Percentiles rank a stretch among this genome's conserved stretches.
Conservation (phyloP, 2,329 filamentous ascomycete genomes). For the Diaporthe amygdali region DNA sequence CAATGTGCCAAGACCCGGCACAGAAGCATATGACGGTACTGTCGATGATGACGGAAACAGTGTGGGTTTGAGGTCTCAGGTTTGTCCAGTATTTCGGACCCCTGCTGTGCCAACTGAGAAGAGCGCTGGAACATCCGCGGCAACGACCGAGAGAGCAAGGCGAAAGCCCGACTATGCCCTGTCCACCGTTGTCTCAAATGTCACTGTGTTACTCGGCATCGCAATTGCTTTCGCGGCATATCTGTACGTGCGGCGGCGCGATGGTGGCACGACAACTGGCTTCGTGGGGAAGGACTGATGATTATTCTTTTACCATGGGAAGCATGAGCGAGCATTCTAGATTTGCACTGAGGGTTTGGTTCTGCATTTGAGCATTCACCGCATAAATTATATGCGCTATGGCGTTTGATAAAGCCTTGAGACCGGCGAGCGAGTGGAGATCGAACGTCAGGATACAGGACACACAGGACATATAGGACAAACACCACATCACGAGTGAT, state of each 20-base stretch:
- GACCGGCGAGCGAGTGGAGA: neutral
- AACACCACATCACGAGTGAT: no score
- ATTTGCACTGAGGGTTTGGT: neutral
- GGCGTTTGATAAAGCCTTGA: neutral
- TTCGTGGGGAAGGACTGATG: neutral
- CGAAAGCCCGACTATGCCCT: neutral
- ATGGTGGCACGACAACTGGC: neutral
- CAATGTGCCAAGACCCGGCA: neutral
- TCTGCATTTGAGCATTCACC: neutral
- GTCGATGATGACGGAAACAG: neutral
- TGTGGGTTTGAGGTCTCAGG: neutral
- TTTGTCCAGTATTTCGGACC: neutral
- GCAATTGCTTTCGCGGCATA: neutral
- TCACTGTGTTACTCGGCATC: neutral
- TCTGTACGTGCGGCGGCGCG: constrained; percentile 4
- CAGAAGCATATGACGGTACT: neutral
- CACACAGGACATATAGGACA: no score
- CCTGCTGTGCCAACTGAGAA: neutral
- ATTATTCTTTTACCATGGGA: neutral
- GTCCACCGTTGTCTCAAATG: neutral
- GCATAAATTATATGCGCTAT: neutral
- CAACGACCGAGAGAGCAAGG: neutral
- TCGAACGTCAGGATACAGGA: neutral
- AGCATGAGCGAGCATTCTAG: neutral
- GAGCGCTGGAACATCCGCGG: neutral